Evolutionary conservation across 352 stramenopile species (phyloP).

Genomic region (Pythium dissimile): DNA sequence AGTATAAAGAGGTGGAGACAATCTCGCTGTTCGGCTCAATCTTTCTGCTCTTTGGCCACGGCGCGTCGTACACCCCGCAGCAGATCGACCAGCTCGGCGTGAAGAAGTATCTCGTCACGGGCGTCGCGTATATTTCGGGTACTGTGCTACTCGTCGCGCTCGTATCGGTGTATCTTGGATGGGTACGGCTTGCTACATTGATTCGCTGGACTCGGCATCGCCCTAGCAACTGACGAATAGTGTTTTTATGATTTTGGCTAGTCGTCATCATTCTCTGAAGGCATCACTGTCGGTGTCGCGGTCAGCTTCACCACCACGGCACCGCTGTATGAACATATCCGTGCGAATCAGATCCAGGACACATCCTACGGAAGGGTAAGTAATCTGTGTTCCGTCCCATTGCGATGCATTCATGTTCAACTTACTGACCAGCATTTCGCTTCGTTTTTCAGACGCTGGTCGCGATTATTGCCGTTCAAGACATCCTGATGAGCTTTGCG

Average conservation of each 20-base stretch:
- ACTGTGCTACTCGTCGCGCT: constrained; percentile 71
- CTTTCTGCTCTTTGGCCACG: constrained; percentile 92
- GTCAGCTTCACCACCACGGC: constrained; percentile 85
- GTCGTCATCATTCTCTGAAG: constrained; percentile 70
- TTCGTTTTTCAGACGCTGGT: constrained; percentile 57
- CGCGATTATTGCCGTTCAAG: constrained; percentile 83
- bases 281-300: constrained; percentile 68
- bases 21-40: constrained; percentile 93
- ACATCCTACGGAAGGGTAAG: constrained; percentile 73
- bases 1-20: constrained; percentile 92
- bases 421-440: background rate
- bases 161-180: constrained; percentile 69
- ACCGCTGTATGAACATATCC: constrained; percentile 80
- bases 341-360: constrained; percentile 75
- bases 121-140: constrained; percentile 66
- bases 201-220: no score
- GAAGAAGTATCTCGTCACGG: constrained; percentile 66
- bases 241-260: constrained; percentile 7
- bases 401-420: background rate
- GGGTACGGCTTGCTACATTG: constrained; percentile 19
- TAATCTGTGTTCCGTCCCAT: no score
- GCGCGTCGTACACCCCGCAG: constrained; percentile 67
- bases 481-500: constrained; percentile 85
- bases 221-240: background rate
- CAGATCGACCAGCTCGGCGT: constrained; percentile 56